phyloP scores from a whole-genome alignment of 148 eudicot genomes.

The Fagopyrum tataricum region DNA sequence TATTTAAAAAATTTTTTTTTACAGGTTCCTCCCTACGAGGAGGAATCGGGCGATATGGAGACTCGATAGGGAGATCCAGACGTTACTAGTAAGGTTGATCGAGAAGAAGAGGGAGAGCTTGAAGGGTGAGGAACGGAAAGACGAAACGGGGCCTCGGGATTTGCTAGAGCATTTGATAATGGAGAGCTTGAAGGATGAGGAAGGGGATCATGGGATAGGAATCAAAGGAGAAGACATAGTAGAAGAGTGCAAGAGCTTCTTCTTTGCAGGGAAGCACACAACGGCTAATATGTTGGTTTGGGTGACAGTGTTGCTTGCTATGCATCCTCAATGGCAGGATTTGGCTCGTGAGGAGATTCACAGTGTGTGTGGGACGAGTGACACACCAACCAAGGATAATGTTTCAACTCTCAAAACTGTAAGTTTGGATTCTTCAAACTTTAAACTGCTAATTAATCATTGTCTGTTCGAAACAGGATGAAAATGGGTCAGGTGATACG shows the following conservation, averaged over 20 bases:
- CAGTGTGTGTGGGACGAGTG: slow-evolving; percentile 43
- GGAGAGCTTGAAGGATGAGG: slow-evolving; percentile 24
- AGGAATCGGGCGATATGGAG: slow-evolving; percentile 47
- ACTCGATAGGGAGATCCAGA: slow-evolving; percentile 38
- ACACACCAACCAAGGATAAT: slow-evolving; percentile 43
- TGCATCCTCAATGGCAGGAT: slow-evolving; percentile 69
- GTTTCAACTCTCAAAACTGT: slow-evolving; percentile 53
- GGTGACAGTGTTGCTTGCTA: slow-evolving; percentile 51
- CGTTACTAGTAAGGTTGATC: slow-evolving; percentile 30
- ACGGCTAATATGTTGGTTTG: slow-evolving; percentile 48
- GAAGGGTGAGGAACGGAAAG: neutral
- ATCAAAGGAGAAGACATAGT: slow-evolving; percentile 41
- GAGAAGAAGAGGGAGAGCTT: slow-evolving; percentile 19
- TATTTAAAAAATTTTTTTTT: neutral
- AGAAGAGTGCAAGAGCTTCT: slow-evolving; percentile 59
- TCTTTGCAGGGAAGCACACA: slow-evolving; percentile 64
- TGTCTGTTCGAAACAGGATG: too few relatives aligned
- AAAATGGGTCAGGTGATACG: too few relatives aligned
- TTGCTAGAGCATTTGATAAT: slow-evolving; percentile 39
- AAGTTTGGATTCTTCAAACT: slow-evolving; percentile 1
- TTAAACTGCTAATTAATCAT: too few relatives aligned
- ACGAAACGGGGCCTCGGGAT: slow-evolving; percentile 26
- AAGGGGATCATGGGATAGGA: neutral
- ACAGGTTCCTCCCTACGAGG: slow-evolving; percentile 57
- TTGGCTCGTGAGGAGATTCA: slow-evolving; percentile 64